Conservation (phyloP, 2,329 filamentous ascomycete genomes). For the Hypoxylon sp. region DNA sequence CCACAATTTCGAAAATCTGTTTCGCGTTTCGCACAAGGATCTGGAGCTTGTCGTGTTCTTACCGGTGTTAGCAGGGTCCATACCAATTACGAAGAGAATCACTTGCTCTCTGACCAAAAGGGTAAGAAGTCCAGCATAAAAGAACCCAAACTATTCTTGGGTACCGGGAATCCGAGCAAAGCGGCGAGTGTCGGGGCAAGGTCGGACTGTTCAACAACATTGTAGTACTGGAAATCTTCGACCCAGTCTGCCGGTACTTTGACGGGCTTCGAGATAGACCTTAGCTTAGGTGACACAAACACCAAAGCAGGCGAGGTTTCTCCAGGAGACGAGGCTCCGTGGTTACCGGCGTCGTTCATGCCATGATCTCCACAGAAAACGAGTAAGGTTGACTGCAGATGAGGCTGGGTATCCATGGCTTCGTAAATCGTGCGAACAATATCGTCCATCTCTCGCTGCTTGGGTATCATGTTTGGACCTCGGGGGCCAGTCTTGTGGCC, state of each 20-base stretch:
- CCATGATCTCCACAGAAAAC: slow-evolving; percentile 94
- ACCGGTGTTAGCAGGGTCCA: slow-evolving; percentile 11
- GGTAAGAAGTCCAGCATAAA: slow-evolving; percentile 83
- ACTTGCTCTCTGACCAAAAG: slow-evolving; percentile 77
- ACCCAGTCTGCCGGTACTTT: slow-evolving; percentile 68
- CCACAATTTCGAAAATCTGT: slow-evolving; percentile 83
- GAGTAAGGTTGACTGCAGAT: slow-evolving; percentile 83
- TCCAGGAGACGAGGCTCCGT: slow-evolving; percentile 91
- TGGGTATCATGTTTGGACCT: slow-evolving; percentile 90
- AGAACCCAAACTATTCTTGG: slow-evolving; percentile 89
- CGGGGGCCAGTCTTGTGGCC: slow-evolving; percentile 94
- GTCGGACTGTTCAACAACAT: slow-evolving; percentile 91
- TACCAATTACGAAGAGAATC: slow-evolving; percentile 32
- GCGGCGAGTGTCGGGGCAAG: slow-evolving; percentile 90
- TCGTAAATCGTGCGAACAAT: slow-evolving; percentile 82
- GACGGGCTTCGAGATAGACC: slow-evolving; percentile 61
- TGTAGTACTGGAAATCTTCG: slow-evolving; percentile 86
- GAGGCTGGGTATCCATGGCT: slow-evolving; percentile 76
- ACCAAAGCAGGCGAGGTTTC: slow-evolving; percentile 94
- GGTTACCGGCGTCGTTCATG: slow-evolving; percentile 99
- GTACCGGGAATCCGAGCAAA: slow-evolving; percentile 86
- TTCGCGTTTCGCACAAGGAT: slow-evolving; percentile 82
- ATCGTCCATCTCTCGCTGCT: slow-evolving; percentile 92
- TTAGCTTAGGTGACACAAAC: slow-evolving; percentile 89
- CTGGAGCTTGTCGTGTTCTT: slow-evolving; percentile 62